Evolutionary conservation across 352 stramenopile species (phyloP).

Genomic region (Globisporangium emineosum): DNA sequence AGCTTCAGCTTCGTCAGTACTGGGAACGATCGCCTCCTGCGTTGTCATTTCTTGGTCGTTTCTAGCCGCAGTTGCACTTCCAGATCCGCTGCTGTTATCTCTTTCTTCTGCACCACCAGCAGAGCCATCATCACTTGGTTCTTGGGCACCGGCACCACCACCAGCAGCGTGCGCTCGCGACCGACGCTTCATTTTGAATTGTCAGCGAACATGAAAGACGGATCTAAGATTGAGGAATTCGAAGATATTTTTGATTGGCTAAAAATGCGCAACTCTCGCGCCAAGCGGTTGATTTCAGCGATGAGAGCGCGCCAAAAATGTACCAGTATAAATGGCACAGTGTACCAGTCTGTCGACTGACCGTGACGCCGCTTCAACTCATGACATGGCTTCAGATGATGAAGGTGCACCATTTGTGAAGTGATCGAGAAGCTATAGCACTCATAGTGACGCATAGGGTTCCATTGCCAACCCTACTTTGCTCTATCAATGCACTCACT

Average conservation of each 20-base stretch:
- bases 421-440: too few species aligned
- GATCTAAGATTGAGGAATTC: neutral
- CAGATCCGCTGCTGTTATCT: neutral
- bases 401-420: too few species aligned
- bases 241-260: conserved; percentile 12
- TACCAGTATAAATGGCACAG: conserved; percentile 11
- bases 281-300: neutral
- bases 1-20: neutral
- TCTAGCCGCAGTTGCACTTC: neutral
- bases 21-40: neutral
- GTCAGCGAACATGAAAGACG: neutral
- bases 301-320: conserved; percentile 10
- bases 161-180: neutral
- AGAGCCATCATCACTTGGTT: neutral
- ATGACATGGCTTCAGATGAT: neutral
- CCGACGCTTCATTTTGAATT: conserved; percentile 27
- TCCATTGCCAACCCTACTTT: too few species aligned
- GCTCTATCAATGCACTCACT: too few species aligned
- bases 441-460: too few species aligned
- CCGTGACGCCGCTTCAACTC: neutral
- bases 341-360: conserved; percentile 11
- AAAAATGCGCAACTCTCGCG: conserved; percentile 1
- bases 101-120: neutral
- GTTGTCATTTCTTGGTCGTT: conserved; percentile 7
- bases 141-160: neutral